Conservation (phyloP, 1,284 basidiomycete species). For the Apiotrichum montevideense region DNA sequence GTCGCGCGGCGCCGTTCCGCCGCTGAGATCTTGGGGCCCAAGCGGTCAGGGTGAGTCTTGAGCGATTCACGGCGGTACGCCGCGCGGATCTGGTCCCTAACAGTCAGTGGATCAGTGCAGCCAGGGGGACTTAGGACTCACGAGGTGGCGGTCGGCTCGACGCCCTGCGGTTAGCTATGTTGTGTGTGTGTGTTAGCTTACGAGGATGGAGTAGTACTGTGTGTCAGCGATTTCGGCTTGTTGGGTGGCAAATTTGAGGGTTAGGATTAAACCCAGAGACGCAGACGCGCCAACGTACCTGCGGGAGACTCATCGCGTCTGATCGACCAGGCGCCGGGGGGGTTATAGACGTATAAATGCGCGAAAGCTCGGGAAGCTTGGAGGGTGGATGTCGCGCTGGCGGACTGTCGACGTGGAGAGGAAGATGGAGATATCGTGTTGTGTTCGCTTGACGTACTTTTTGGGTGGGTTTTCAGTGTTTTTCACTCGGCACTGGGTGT, state of each 20-base stretch:
- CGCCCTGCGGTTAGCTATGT: constrained; percentile 30
- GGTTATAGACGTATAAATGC: no score
- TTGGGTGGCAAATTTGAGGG: background rate
- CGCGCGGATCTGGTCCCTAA: constrained; percentile 42
- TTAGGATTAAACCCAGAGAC: no score
- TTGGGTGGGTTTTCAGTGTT: no score
- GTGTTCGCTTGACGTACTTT: no score
- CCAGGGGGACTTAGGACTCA: constrained; percentile 28
- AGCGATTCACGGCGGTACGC: constrained; percentile 46
- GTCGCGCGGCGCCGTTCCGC: constrained; percentile 68
- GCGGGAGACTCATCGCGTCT: constrained; percentile 14
- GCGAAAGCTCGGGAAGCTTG: background rate
- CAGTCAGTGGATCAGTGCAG: background rate
- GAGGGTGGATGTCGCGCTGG: background rate
- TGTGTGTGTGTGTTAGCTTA: constrained; percentile 19
- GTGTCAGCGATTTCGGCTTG: background rate
- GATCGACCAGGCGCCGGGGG: no score
- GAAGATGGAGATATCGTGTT: background rate
- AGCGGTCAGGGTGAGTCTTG: constrained; percentile 83
- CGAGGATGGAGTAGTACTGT: constrained; percentile 43
- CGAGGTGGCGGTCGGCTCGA: constrained; percentile 34
- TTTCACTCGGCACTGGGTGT: no score
- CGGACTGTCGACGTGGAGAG: background rate
- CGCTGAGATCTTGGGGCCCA: constrained; percentile 61
- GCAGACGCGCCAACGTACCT: constrained; percentile 3